These are phyloP conservation scores for Porodaedalea pini DNA, from an alignment of 1,284 basidiomycete species.

Conservation along the genomic window DNA sequence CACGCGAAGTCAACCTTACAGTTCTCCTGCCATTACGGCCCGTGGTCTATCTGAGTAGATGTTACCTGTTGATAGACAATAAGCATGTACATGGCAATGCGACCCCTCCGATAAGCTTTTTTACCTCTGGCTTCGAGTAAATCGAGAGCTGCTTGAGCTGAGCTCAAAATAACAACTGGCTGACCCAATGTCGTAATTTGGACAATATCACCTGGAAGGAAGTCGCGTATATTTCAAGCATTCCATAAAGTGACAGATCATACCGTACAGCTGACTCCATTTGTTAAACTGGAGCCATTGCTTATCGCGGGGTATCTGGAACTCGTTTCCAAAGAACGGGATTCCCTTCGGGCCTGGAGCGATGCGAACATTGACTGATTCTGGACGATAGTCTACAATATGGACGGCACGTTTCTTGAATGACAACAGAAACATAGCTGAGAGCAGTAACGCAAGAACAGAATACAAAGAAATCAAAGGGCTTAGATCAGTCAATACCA, in stretches of 20 bases:
- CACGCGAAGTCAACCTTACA: slow-evolving; percentile 31
- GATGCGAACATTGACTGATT: not conserved
- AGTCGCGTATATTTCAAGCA: not conserved
- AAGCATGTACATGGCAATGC: not conserved
- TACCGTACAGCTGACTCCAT: slow-evolving; percentile 17
- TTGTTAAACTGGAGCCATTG: slow-evolving; percentile 21
- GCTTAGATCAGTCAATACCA: too few species aligned
- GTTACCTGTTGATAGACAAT: slow-evolving; percentile 23
- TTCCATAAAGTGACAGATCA: not conserved
- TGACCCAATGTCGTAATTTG: slow-evolving; percentile 23
- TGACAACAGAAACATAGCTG: not conserved
- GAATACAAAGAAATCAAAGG: not conserved
- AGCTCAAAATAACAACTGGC: slow-evolving; percentile 29
- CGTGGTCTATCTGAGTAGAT: slow-evolving; percentile 42
- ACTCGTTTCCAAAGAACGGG: slow-evolving; percentile 19
- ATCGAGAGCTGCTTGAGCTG: slow-evolving; percentile 28
- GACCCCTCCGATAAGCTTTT: not conserved
- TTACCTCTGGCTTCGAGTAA: slow-evolving; percentile 28
- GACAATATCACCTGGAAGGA: slow-evolving; percentile 14
- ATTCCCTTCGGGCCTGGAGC: slow-evolving; percentile 18
- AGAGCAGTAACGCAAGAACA: not conserved
- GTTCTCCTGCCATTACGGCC: slow-evolving; percentile 40
- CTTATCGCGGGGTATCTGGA: slow-evolving; percentile 20
- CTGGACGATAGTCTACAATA: too few species aligned
- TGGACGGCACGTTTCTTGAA: not conserved